Evolutionary conservation across 805 yeast species (phyloP).

Genomic region (Candida germanica): DNA sequence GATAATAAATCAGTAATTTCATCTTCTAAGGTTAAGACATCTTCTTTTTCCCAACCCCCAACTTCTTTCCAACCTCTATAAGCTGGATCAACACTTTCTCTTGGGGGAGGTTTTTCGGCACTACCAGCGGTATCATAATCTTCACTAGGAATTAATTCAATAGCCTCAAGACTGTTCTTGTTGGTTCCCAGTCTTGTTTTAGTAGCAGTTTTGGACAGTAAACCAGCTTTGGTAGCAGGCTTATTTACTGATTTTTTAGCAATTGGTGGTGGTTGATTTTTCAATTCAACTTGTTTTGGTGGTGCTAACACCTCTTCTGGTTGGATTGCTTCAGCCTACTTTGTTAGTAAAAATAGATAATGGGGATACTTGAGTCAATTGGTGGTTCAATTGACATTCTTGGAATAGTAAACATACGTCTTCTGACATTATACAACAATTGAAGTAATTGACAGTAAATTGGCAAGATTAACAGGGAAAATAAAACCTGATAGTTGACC

Average conservation of each 20-base stretch:
- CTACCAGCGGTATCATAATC: conserved; percentile 33
- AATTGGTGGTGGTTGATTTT: conserved; percentile 12
- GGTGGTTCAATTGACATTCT: background rate
- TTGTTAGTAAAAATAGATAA: conserved; percentile 4
- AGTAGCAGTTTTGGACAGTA: conserved; percentile 6
- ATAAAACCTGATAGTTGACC: too few species aligned
- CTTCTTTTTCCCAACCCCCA: conserved; percentile 78
- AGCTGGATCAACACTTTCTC: conserved; percentile 60
- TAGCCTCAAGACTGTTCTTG: conserved; percentile 4
- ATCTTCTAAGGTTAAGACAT: conserved; percentile 63
- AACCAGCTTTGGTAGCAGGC: conserved; percentile 2
- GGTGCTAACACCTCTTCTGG: conserved; percentile 15
- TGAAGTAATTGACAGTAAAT: too few species aligned
- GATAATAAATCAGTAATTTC: conserved; percentile 67
- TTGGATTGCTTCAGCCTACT: conserved; percentile 7
- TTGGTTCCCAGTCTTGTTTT: conserved; percentile 1
- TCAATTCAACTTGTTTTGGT: conserved; percentile 11
- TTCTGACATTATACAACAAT: conserved; percentile 10
- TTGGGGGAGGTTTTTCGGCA: conserved; percentile 36
- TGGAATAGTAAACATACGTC: conserved; percentile 8
- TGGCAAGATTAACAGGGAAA: too few species aligned
- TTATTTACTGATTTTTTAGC: conserved; percentile 6
- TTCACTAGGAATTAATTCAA: conserved; percentile 30
- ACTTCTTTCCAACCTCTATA: conserved; percentile 94
- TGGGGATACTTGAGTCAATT: background rate